Conservation (phyloP, 768 basidiomycete species). For the Porphyrellus cyaneotinctus region DNA sequence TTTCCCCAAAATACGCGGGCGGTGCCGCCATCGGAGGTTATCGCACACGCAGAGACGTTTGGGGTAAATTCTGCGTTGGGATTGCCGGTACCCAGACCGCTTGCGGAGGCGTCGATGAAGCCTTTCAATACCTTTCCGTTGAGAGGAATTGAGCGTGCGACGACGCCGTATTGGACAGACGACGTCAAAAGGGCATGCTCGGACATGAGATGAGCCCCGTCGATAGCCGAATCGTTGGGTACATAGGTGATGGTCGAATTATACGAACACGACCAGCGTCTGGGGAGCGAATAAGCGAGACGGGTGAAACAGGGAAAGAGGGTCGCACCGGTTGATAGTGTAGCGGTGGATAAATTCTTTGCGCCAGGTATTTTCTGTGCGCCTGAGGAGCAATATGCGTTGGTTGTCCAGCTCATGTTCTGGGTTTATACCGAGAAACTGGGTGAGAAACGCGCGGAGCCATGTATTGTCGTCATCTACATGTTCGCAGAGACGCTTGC, state of each 20-base stretch:
- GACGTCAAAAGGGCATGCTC: slow-evolving; percentile 53
- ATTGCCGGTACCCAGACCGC: slow-evolving; percentile 60
- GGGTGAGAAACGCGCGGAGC: slow-evolving; percentile 67
- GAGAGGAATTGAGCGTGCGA: slow-evolving; percentile 68
- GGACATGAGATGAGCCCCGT: slow-evolving; percentile 58
- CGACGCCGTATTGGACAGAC: slow-evolving; percentile 64
- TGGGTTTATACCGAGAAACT: slow-evolving; percentile 63
- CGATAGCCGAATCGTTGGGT: slow-evolving; percentile 57
- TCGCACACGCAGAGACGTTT: slow-evolving; percentile 54
- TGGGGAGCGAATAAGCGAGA: slow-evolving; percentile 28
- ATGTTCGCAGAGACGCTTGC: slow-evolving; percentile 53
- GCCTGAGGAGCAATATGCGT: slow-evolving; percentile 49
- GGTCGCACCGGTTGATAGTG: slow-evolving; percentile 47
- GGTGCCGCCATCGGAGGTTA: slow-evolving; percentile 60
- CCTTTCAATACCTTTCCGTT: slow-evolving; percentile 68
- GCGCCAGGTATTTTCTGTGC: slow-evolving; percentile 60
- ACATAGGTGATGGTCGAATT: slow-evolving; percentile 57
- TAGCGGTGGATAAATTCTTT: slow-evolving; percentile 62
- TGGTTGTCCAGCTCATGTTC: slow-evolving; percentile 51
- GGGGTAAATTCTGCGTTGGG: slow-evolving; percentile 74
- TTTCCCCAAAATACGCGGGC: slow-evolving; percentile 75
- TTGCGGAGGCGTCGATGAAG: slow-evolving; percentile 60
- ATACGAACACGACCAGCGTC: slow-evolving; percentile 68
- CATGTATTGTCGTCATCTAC: slow-evolving; percentile 77
- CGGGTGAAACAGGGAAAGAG: neutral